Conservation (phyloP, 345 rosid species). For the Laguncularia racemosa region DNA sequence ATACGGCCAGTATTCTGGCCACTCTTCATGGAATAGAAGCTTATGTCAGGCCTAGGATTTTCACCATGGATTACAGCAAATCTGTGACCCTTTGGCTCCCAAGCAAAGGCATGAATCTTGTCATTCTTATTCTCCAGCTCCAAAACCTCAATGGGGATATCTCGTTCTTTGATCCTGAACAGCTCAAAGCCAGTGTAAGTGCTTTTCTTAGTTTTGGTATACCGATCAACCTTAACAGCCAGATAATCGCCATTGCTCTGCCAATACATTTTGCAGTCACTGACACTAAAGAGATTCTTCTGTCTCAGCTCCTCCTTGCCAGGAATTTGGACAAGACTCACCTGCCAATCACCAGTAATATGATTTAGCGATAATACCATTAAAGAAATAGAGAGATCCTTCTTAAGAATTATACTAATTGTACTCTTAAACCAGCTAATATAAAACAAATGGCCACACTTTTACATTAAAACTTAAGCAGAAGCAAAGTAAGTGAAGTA, state of each 20-base stretch:
- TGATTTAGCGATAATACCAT: background rate
- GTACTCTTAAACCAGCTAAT: too few relatives aligned
- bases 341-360: constrained; percentile 26
- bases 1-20: constrained; percentile 57
- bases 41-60: constrained; percentile 84
- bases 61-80: constrained; percentile 97
- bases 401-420: too few relatives aligned
- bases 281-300: constrained; percentile 92
- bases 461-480: too few relatives aligned
- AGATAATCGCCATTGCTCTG: constrained; percentile 95
- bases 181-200: constrained; percentile 96
- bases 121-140: constrained; percentile 97
- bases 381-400: background rate
- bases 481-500: too few relatives aligned
- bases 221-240: constrained; percentile 91
- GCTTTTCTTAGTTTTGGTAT: constrained; percentile 91
- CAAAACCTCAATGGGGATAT: constrained; percentile 93
- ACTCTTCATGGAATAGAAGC: constrained; percentile 81
- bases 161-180: constrained; percentile 89
- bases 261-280: constrained; percentile 98
- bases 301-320: constrained; percentile 85
- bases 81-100: constrained; percentile 99
- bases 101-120: constrained; percentile 90
- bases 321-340: constrained; percentile 86
- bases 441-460: too few relatives aligned